These are phyloP conservation scores for Solanum dulcamara DNA, from an alignment of 257 asterid species.

Conservation along the genomic window DNA sequence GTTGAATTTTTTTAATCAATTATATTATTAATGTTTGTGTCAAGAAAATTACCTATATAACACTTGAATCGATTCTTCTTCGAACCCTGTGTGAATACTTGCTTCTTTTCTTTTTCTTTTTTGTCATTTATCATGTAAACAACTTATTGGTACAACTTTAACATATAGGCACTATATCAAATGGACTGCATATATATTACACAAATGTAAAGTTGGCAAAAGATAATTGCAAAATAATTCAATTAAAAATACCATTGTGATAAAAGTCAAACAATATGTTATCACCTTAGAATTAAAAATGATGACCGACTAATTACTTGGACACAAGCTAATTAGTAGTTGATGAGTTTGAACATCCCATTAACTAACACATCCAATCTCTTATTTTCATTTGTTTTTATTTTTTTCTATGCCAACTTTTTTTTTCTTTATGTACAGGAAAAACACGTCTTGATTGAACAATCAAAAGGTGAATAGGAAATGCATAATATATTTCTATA, in stretches of 20 bases:
- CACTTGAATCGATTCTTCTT: accelerated
- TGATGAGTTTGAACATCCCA: not conserved
- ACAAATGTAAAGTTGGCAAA: not conserved
- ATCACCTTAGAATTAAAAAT: not conserved
- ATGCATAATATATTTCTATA: not conserved
- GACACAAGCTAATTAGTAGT: not conserved
- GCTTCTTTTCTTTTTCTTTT: not conserved
- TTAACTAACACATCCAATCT: not conserved
- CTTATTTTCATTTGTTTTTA: not conserved
- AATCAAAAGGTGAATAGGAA: not conserved
- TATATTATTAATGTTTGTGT: not conserved
- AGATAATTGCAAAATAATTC: not conserved
- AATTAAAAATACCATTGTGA: not conserved
- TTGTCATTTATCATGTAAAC: not conserved
- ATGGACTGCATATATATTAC: not conserved
- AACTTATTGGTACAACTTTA: not conserved
- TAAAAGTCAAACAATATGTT: not conserved
- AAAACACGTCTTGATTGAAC: not conserved
- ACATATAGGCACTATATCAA: not conserved
- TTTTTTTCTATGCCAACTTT: not conserved
- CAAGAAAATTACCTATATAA: not conserved
- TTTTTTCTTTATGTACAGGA: not conserved
- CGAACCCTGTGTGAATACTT: not conserved
- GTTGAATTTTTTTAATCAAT: too few relatives aligned
- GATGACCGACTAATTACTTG: not conserved